Conservation (phyloP, 2,329 filamentous ascomycete species). For the Triangularia setosa region DNA sequence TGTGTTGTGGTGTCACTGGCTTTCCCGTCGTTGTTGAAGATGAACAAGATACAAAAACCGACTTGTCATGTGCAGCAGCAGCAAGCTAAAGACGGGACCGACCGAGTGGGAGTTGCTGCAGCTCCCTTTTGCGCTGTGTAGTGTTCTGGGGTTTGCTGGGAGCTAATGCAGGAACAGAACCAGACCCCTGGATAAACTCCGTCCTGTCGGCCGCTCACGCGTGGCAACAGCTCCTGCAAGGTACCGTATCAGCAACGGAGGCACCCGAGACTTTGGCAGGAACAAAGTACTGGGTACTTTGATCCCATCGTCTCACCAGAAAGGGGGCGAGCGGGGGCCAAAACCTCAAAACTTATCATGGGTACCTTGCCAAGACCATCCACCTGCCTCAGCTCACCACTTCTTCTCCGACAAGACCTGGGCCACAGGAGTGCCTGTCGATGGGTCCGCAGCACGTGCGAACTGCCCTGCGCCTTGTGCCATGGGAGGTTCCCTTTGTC, state of each 20-base stretch:
- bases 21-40: background rate
- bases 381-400: slow-evolving; percentile 5
- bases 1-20: background rate
- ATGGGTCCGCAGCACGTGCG: slow-evolving; percentile 20
- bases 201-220: background rate
- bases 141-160: slow-evolving; percentile 1
- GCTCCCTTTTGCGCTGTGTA: background rate
- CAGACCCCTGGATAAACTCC: slow-evolving; percentile 1
- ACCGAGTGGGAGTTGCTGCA: slow-evolving; percentile 11
- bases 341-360: slow-evolving; percentile 1
- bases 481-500: slow-evolving; percentile 15
- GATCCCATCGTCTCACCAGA: slow-evolving; percentile 9
- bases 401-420: slow-evolving; percentile 4
- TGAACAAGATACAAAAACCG: background rate
- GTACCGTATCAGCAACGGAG: slow-evolving; percentile 16
- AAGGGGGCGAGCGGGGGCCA: slow-evolving; percentile 7
- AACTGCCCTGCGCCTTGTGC: slow-evolving; percentile 3
- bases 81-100: slow-evolving; percentile 5
- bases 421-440: slow-evolving; percentile 11
- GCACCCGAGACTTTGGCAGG: slow-evolving; percentile 13
- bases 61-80: background rate
- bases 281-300: slow-evolving; percentile 11
- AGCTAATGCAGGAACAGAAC: slow-evolving; percentile 25
- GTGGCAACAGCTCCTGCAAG: slow-evolving; percentile 16
- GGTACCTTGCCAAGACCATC: slow-evolving; percentile 6